Base-by-base conservation (phyloP, 106 monocot genomes). In the Iris macrosiphon region DNA sequence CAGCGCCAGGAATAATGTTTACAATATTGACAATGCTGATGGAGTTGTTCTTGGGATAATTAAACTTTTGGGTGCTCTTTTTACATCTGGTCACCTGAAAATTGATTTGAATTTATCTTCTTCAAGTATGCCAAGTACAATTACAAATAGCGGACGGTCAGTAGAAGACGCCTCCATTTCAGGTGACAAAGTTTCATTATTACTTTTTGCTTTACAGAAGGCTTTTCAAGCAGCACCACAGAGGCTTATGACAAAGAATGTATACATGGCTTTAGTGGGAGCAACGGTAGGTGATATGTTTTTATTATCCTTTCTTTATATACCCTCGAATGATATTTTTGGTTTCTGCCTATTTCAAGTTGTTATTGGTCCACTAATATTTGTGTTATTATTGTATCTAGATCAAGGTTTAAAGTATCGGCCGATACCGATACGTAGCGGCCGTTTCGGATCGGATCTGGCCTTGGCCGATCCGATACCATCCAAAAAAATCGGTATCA, bases 231-330 rank as follows among this genome's bases (percentile, higher is more conserved):
- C 96, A 57, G 83, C 80, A 32, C 75, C 86, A 42, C 55, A 40
- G 19, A 90, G 90, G 62, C 83, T 98, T 48, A 70, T 98, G 90
- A 98, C 90, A 61, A 67, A 52, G 28, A 98, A 87, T 75, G 77
- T 87, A 9, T 87, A 98, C 53, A 86, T 75, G 72, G 72, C 80
- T 55, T 78, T 98, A 38, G 54, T 98, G 47, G 74, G 77, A 31
- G 96, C 90, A 40, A 53, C 86, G 82, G 96, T 98, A 90, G 56
- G 77, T 58, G n/a, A n/a, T n/a, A n/a, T n/a, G n/a, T n/a, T n/a
- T n/a, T n/a, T n/a, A n/a, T n/a, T n/a, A n/a, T n/a, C n/a, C n/a
- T n/a, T n/a, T n/a, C n/a, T n/a, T n/a, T n/a, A n/a, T n/a, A n/a
- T n/a, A n/a, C n/a, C n/a, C n/a, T n/a, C n/a, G n/a, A n/a, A n/a